Conservation (phyloP, 208 protist genomes). For the Acanthamoeba royreba region DNA sequence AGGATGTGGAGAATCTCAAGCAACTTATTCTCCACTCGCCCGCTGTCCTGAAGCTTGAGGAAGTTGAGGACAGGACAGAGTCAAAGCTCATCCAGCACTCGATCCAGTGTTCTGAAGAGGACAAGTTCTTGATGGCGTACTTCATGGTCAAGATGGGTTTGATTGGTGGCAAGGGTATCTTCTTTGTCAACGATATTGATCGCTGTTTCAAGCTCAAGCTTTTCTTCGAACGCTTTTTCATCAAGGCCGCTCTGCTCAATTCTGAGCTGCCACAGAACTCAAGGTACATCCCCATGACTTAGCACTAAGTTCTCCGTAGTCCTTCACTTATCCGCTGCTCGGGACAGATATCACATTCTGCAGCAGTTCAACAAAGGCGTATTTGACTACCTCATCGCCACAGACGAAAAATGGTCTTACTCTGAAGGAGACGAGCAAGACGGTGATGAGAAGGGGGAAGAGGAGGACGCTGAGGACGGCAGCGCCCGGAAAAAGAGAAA, state of each 20-base stretch:
- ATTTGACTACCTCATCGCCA: conserved; percentile 94
- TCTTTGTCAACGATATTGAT: conserved; percentile 95
- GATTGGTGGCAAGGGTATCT: conserved; percentile 88
- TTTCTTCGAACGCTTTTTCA: conserved; percentile 93
- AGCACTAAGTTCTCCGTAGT: not conserved
- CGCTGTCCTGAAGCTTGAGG: conserved; percentile 63
- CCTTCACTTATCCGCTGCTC: not conserved
- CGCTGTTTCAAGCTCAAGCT: conserved; percentile 92
- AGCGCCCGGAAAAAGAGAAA: not conserved
- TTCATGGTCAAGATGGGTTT: conserved; percentile 46
- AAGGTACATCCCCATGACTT: conserved; percentile 58
- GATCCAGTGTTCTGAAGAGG: conserved; percentile 56
- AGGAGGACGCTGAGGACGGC: conserved; percentile 9
- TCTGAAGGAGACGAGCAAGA: conserved; percentile 44
- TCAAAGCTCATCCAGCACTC: conserved; percentile 63
- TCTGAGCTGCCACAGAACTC: conserved; percentile 93
- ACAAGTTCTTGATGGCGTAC: conserved; percentile 50
- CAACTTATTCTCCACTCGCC: conserved; percentile 86
- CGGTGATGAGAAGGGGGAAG: conserved; percentile 54
- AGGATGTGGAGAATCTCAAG: conserved; percentile 90
- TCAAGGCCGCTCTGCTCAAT: conserved; percentile 91
- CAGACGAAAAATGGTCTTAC: conserved; percentile 78
- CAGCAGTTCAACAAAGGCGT: conserved; percentile 92
- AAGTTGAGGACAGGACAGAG: conserved; percentile 47
- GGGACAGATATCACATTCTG: conserved; percentile 86